Base-by-base conservation (phyloP, 1,284 basidiomycete genomes). In the Microbotryum scabiosae region DNA sequence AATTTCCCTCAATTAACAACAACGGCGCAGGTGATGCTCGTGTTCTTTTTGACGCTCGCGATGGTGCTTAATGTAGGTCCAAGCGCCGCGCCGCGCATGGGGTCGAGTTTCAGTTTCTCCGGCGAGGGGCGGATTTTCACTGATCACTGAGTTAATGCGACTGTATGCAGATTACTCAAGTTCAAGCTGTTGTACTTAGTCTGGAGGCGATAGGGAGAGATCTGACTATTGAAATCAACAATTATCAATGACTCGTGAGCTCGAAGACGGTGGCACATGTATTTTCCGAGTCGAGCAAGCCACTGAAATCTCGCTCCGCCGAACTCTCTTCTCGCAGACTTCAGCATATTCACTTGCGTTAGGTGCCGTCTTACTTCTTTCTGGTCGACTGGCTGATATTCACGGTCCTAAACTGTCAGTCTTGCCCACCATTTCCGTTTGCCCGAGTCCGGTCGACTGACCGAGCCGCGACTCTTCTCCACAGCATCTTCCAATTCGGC, bases 321-420 rank as follows among this genome's bases (percentile, higher is more conserved):
- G 21, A 16, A 21, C 16, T 25, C 3, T 2, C 12, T 41, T 41
- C 7, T 12, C 23, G 2, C 48, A 57, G 41, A 54, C 59, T 51
- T 66, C 65, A 5, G 48, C 57, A 18, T 65, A 66, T 41, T 56
- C 61, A 21, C 57, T 69, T 20, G 66, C 66, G 4, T 69, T 67
- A 32, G 66, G 64, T 6, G 56, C 59, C 2, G 21, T 88, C 47
- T 77, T 89, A 12, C 75, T 90, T 2, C 77, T 87, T 2, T 82
- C 83, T 45, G 87, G 87, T 0, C 77, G 86, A 48, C 72, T 88
- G 5, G 85, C 86, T 5, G 87, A 89, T 73, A 75, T 88, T 4
- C 81, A 84, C 67, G 87, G 87, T 1, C 78, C 84, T 41, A 87
- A 85, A 71, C 77, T 77, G 58, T 56, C 65, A 18, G 16, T 4